Evolutionary conservation across 2,329 filamentous ascomycete genomes (phyloP).

Genomic region (Aspergillus candidus): DNA sequence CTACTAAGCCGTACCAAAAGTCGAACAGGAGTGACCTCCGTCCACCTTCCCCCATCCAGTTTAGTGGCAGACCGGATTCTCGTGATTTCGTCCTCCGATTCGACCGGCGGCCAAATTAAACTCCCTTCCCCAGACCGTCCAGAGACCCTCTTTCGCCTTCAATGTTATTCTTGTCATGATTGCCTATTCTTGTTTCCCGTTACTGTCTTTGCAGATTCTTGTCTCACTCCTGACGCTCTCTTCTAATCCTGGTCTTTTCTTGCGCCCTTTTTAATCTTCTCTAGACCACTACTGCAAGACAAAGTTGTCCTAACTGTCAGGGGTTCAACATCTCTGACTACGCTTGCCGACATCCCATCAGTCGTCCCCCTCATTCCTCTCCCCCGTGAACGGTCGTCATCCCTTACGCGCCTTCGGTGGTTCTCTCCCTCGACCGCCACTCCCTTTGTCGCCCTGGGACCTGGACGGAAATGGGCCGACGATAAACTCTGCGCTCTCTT

Average conservation of each 20-base stretch:
- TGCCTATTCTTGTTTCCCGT: neutral
- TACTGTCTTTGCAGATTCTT: neutral
- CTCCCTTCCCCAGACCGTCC: constrained; percentile 18
- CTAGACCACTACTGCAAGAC: too few relatives aligned
- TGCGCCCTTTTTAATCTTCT: neutral
- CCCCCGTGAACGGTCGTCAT: constrained; percentile 2
- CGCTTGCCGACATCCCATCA: neutral
- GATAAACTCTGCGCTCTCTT: constrained; percentile 6
- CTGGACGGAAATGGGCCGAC: constrained; percentile 12
- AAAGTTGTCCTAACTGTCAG: too few relatives aligned
- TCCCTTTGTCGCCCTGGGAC: constrained; percentile 2
- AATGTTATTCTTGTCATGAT: neutral
- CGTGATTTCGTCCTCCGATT: constrained; percentile 15
- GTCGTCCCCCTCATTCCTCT: constrained; percentile 3
- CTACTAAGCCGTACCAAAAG: too few relatives aligned
- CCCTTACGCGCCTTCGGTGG: constrained; percentile 3
- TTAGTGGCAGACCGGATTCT: neutral
- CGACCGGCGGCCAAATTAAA: constrained; percentile 5
- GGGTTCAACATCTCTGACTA: too few relatives aligned
- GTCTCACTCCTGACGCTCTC: constrained; percentile 10
- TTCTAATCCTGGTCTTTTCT: constrained; percentile 6
- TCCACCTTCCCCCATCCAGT: neutral
- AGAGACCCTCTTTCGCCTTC: constrained; percentile 4
- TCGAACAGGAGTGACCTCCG: too few relatives aligned
- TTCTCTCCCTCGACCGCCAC: neutral